Evolutionary conservation across 2,329 filamentous ascomycete genomes (phyloP).

Genomic region (Zalaria sp.): DNA sequence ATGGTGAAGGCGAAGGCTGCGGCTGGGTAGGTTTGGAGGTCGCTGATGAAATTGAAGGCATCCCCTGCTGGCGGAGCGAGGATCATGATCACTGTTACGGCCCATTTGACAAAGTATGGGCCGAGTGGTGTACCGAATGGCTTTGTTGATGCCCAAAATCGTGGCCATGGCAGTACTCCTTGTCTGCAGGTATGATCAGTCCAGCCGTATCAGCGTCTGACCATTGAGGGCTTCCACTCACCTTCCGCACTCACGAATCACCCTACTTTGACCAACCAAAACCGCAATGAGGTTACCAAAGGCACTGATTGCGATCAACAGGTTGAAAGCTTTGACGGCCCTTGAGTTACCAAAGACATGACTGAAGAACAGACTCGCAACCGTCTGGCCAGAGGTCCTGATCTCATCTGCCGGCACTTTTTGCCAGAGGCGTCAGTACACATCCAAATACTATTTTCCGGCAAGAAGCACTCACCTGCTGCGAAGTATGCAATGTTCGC

Average conservation of each 20-base stretch:
- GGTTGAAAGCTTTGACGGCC: slow-evolving; percentile 45
- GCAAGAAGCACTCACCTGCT: slow-evolving; percentile 19
- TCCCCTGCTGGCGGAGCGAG: slow-evolving; percentile 53
- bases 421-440: too few species aligned
- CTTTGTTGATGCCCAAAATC: slow-evolving; percentile 48
- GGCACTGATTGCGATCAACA: slow-evolving; percentile 51
- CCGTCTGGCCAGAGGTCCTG: slow-evolving; percentile 36
- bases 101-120: slow-evolving; percentile 49
- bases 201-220: not conserved
- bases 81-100: slow-evolving; percentile 51
- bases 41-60: slow-evolving; percentile 51
- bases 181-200: not conserved
- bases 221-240: not conserved
- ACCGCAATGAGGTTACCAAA: slow-evolving; percentile 41
- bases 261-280: slow-evolving; percentile 53
- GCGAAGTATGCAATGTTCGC: slow-evolving; percentile 46
- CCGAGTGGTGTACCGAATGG: slow-evolving; percentile 49
- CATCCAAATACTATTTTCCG: not conserved
- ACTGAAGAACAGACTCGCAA: slow-evolving; percentile 44
- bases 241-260: slow-evolving; percentile 48
- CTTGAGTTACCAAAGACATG: slow-evolving; percentile 34
- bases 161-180: slow-evolving; percentile 49
- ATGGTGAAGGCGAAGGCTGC: slow-evolving; percentile 45
- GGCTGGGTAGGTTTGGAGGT: slow-evolving; percentile 43
- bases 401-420: slow-evolving; percentile 19